Conservation (phyloP, 306 rosid genomes). For the Castanea mollissima region DNA sequence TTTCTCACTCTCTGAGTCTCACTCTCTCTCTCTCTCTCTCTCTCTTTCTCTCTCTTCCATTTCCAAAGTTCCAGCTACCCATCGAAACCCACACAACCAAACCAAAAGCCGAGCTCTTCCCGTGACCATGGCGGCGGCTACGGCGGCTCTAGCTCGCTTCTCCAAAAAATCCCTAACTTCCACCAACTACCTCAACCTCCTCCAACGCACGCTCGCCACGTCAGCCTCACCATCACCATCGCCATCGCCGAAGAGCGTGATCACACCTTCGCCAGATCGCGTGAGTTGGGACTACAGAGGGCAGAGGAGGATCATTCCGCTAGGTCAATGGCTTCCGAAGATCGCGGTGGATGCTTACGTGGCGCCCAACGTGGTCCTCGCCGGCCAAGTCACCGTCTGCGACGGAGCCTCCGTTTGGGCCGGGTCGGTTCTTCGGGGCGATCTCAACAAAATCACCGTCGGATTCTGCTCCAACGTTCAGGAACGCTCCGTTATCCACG, state of each 20-base stretch:
- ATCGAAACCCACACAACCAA: neutral
- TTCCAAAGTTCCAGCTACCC: slow-evolving; percentile 11
- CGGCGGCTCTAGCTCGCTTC: slow-evolving; percentile 80
- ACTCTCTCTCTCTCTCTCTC: neutral
- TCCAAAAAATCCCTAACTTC: slow-evolving; percentile 59
- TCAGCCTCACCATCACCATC: slow-evolving; percentile 28
- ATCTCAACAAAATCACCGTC: slow-evolving; percentile 90
- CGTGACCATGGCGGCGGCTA: too few relatives aligned
- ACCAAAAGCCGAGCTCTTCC: slow-evolving; percentile 5
- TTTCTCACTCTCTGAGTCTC: neutral
- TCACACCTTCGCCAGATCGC: slow-evolving; percentile 68
- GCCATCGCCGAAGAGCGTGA: slow-evolving; percentile 35
- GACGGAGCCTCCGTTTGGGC: slow-evolving; percentile 98
- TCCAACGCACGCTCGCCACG: slow-evolving; percentile 50
- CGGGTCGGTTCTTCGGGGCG: slow-evolving; percentile 91
- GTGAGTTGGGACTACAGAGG: slow-evolving; percentile 99
- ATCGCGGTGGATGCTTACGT: slow-evolving; percentile 97
- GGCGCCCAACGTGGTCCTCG: slow-evolving; percentile 95
- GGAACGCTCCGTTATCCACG: slow-evolving; percentile 91
- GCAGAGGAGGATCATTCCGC: slow-evolving; percentile 81
- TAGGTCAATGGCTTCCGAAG: slow-evolving; percentile 95
- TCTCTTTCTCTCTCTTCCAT: neutral
- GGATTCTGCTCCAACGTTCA: slow-evolving; percentile 93
- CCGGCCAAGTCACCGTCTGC: slow-evolving; percentile 88
- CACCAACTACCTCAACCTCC: slow-evolving; percentile 28